These are phyloP conservation scores for Xylaria sp. DNA, from an alignment of 2,329 filamentous ascomycete species.

Conservation along the genomic window DNA sequence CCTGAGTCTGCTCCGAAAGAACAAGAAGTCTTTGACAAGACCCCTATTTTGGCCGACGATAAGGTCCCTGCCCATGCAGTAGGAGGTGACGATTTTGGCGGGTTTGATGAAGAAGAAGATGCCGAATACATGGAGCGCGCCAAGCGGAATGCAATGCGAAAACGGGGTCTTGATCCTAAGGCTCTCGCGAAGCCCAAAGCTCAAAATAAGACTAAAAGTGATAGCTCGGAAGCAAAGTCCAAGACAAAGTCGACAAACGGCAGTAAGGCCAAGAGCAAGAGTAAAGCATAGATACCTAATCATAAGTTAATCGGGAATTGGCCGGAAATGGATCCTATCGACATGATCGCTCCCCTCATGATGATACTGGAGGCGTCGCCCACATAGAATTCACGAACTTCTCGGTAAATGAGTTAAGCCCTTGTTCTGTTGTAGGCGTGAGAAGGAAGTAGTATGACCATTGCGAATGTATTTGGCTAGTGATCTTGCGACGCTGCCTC, in stretches of 20 bases:
- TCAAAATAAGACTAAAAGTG: conserved; percentile 27
- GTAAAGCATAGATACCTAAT: conserved; percentile 42
- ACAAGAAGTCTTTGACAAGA: conserved; percentile 72
- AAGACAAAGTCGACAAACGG: conserved; percentile 31
- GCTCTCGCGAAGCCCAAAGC: conserved; percentile 57
- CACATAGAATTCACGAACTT: neutral
- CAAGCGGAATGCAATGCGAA: conserved; percentile 78
- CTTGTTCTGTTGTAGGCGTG: too few species aligned
- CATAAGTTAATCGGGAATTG: conserved; percentile 9
- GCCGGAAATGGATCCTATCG: conserved; percentile 17
- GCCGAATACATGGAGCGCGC: conserved; percentile 76
- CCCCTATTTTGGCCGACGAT: conserved; percentile 67
- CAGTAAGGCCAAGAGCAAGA: conserved; percentile 43
- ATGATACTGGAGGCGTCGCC: neutral
- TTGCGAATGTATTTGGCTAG: too few species aligned
- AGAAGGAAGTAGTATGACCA: too few species aligned
- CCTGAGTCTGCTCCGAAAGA: conserved; percentile 44
- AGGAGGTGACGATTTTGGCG: conserved; percentile 71
- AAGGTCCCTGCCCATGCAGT: conserved; percentile 55
- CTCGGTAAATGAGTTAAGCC: too few species aligned
- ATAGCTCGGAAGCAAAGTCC: conserved; percentile 28
- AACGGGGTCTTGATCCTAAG: conserved; percentile 78
- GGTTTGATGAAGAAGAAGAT: conserved; percentile 80
- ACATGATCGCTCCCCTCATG: conserved; percentile 6
- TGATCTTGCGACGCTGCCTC: too few species aligned